Evolutionary conservation across 108 stramenopile genomes (phyloP).

Genomic region (Discostella stelligeroides): DNA sequence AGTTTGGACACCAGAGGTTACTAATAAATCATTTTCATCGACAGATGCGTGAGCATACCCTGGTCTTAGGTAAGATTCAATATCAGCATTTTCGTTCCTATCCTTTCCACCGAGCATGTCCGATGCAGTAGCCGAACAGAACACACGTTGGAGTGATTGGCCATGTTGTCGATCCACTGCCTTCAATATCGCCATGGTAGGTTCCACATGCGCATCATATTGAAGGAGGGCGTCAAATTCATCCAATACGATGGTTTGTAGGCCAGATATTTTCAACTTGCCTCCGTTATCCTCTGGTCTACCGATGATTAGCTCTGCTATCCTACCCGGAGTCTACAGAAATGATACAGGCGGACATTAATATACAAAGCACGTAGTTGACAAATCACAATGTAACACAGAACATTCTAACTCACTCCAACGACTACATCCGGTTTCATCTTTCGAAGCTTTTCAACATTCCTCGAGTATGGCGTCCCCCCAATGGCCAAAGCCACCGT

Average conservation of each 20-base stretch:
- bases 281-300: constrained; percentile 77
- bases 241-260: constrained; percentile 79
- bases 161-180: constrained; percentile 66
- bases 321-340: constrained; percentile 71
- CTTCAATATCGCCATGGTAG: constrained; percentile 70
- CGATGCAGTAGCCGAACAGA: constrained; percentile 86
- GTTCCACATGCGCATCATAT: constrained; percentile 79
- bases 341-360: not conserved
- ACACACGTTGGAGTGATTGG: constrained; percentile 56
- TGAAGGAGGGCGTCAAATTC: constrained; percentile 89
- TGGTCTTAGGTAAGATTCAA: constrained; percentile 57
- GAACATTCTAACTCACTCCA: constrained; percentile 33
- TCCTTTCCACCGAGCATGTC: constrained; percentile 45
- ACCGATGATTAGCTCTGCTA: constrained; percentile 85
- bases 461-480: constrained; percentile 74
- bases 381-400: not conserved
- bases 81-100: constrained; percentile 21
- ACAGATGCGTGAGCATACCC: constrained; percentile 78
- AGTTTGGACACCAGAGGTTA: constrained; percentile 47
- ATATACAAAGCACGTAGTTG: not conserved
- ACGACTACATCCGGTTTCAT: constrained; percentile 79
- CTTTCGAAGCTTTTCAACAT: constrained; percentile 76
- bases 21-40: constrained; percentile 67
- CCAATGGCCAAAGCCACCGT: constrained; percentile 77
- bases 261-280: constrained; percentile 60